Conservation (phyloP, 2,329 filamentous ascomycete genomes). For the Alternaria dauci region DNA sequence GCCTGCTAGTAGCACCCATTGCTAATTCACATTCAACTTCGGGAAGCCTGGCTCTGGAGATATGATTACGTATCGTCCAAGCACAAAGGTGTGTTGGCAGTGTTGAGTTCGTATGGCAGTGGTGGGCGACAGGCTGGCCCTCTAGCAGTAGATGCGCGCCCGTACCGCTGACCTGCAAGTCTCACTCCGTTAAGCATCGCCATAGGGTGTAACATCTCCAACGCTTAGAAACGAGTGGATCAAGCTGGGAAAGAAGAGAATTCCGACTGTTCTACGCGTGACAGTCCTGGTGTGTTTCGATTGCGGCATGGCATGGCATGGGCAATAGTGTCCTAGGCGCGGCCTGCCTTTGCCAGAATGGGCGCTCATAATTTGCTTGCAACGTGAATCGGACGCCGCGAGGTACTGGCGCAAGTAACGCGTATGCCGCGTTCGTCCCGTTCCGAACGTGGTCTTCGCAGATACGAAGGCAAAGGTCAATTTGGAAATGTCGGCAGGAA, state of each 20-base stretch:
- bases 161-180: neutral
- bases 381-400: neutral
- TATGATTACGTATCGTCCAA: neutral
- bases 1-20: neutral
- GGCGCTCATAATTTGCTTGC: neutral
- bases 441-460: neutral
- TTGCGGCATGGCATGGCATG: neutral
- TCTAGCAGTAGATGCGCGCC: neutral
- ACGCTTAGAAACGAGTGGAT: neutral
- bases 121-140: neutral
- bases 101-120: too few relatives aligned
- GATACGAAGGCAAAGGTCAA: neutral
- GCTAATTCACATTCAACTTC: neutral
- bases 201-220: neutral
- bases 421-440: neutral
- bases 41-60: neutral
- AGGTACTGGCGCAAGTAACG: neutral
- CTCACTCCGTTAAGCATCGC: neutral
- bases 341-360: neutral
- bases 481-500: neutral
- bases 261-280: neutral
- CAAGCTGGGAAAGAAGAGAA: neutral
- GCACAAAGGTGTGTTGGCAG: too few relatives aligned
- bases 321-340: neutral
- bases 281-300: neutral